Conservation (phyloP, 495 filamentous ascomycete genomes). For the Penicillium maclennaniae region DNA sequence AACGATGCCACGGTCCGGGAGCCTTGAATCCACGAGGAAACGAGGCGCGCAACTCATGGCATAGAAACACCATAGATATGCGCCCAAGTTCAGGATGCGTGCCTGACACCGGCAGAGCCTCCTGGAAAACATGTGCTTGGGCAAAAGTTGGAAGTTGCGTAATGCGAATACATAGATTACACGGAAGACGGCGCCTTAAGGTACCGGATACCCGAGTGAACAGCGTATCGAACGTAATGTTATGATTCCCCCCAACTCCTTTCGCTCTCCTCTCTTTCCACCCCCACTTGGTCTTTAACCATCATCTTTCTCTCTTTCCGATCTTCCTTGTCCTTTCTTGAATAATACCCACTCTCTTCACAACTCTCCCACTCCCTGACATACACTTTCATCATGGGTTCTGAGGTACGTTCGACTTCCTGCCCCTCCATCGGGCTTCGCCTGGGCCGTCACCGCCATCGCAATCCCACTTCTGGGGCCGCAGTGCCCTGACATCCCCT, state of each 20-base stretch:
- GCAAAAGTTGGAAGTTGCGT: background rate
- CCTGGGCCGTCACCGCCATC: conserved; percentile 33
- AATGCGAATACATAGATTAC: background rate
- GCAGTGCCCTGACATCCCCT: conserved; percentile 19
- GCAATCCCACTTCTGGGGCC: conserved; percentile 27
- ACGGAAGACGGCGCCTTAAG: background rate
- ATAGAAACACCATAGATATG: background rate
- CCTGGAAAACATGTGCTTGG: background rate
- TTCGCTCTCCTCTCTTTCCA: conserved; percentile 17
- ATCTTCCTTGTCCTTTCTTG: conserved; percentile 17
- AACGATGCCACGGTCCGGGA: background rate
- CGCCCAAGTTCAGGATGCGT: background rate
- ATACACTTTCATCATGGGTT: conserved; percentile 38
- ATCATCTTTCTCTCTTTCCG: conserved; percentile 29
- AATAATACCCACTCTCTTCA: conserved; percentile 10
- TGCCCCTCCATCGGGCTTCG: conserved; percentile 39
- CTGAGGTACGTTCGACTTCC: conserved; percentile 45
- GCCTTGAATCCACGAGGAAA: background rate
- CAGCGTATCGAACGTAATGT: conserved; percentile 11
- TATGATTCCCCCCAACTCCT: conserved; percentile 26
- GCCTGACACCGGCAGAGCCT: background rate
- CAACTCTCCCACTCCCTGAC: background rate
- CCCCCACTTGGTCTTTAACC: conserved; percentile 27
- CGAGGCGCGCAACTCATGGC: background rate
- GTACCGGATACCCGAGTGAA: background rate